Conservation (phyloP, 768 basidiomycete species). For the Hysterangium stoloniferum region DNA sequence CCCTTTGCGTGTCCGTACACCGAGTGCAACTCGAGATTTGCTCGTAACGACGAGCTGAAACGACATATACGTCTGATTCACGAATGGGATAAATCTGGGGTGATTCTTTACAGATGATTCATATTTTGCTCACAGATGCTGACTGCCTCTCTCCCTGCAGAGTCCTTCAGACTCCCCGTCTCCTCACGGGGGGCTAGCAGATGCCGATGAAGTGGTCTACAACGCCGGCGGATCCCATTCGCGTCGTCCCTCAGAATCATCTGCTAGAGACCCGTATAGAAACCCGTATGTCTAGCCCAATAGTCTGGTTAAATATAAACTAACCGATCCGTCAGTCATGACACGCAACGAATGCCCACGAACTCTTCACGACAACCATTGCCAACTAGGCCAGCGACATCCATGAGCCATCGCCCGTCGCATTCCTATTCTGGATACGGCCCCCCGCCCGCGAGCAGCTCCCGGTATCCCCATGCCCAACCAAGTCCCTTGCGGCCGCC, state of each 20-base stretch:
- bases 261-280: no score
- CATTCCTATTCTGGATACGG: not conserved
- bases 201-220: slow-evolving; percentile 7
- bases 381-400: slow-evolving; percentile 1
- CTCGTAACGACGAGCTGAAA: slow-evolving; percentile 96
- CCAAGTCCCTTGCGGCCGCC: not conserved
- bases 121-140: not conserved
- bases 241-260: slow-evolving; percentile 3
- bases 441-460: not conserved
- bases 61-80: slow-evolving; percentile 44
- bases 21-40: slow-evolving; percentile 96
- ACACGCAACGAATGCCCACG: not conserved
- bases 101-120: no score
- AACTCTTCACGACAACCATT: not conserved
- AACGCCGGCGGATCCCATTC: slow-evolving; percentile 3
- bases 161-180: no score
- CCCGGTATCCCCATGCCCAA: not conserved
- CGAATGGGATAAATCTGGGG: no score
- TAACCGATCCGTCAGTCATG: no score
- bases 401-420: slow-evolving; percentile 1
- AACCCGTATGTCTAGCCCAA: no score
- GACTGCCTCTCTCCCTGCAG: not conserved
- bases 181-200: slow-evolving; percentile 8
- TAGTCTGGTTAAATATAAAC: no score
- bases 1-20: slow-evolving; percentile 89